Percentiles rank a stretch among this genome's conserved stretches.
phyloP scores from a whole-genome alignment of 192 early-diverging fungal species.

The Entophlyctis helioformis region DNA sequence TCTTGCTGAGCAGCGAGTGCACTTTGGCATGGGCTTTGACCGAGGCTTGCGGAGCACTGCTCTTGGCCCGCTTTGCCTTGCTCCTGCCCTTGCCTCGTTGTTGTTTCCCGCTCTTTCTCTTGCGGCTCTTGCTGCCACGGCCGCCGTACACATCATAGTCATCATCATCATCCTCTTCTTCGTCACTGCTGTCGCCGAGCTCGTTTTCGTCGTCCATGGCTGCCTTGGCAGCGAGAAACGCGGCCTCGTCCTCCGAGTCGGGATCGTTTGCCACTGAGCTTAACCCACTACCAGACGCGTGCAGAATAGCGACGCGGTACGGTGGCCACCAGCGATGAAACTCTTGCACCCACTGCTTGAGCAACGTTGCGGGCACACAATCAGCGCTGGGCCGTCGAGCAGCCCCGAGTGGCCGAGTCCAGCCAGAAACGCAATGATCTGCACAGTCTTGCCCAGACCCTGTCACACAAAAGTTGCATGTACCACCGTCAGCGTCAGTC shows the following conservation, averaged over 20 bases:
- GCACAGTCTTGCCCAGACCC: constrained; percentile 91
- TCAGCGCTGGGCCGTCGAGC: constrained; percentile 52
- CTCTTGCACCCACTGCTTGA: constrained; percentile 46
- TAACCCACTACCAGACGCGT: constrained; percentile 76
- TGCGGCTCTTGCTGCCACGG: background rate
- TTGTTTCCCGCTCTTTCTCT: constrained; percentile 10
- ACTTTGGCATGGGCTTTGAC: constrained; percentile 27
- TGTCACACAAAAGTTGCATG: constrained; percentile 7
- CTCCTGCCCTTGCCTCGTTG: constrained; percentile 10
- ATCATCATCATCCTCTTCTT: constrained; percentile 13
- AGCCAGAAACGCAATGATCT: constrained; percentile 73
- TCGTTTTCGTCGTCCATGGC: constrained; percentile 14
- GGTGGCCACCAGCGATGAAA: constrained; percentile 64
- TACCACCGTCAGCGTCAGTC: no score
- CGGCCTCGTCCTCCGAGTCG: constrained; percentile 6
- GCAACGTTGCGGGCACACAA: constrained; percentile 49
- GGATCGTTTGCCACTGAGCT: background rate
- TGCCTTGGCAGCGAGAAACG: constrained; percentile 6
- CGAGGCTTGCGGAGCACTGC: no score
- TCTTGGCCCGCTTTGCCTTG: constrained; percentile 31
- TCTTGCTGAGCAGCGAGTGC: constrained; percentile 29
- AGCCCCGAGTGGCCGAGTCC: constrained; percentile 61
- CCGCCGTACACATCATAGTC: constrained; percentile 9
- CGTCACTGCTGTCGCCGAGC: background rate
- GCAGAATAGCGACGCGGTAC: constrained; percentile 78